Base-by-base conservation (phyloP, 495 filamentous ascomycete genomes). In the Podospora didyma region DNA sequence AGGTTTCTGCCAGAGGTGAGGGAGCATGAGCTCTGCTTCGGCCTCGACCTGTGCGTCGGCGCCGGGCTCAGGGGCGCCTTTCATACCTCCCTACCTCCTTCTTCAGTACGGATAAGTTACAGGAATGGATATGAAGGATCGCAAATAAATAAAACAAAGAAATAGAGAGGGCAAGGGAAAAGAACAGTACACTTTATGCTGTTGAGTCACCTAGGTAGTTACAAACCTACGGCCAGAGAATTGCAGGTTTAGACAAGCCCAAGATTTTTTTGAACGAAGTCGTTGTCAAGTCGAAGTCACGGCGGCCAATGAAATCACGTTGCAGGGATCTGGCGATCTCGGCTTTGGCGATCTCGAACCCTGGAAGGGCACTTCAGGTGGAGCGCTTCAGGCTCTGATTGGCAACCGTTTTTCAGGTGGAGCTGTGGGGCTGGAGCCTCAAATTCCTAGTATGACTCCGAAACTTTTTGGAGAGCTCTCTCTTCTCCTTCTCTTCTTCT, bases 1-100 rank as follows among this genome's bases (percentile, higher is more conserved):
- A 22, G 77, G 77, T 58, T 70, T 75, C 66, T 78, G 68, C 75
- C 77, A 78, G 42, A 76, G 53, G 35, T 72, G 75, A 14, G 75
- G 71, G 24, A 78, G 71, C 17, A 73, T 16, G 11, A 51, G 71
- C 16, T 74, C 26, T 2, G 19, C 28, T 17, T 37, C 28, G 5
- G 28, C 11, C 20, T 17, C 6, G 10, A 16, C 10, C 10, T 22
- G 14, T 23, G 39, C 5, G 9, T 14, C 12, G n/a, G n/a, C n/a
- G n/a, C n/a, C n/a, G n/a, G n/a, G n/a, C 12, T 16, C 39, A 5
- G 39, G 39, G 39, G 39, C 39, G 39, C 39, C 39, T 42, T 42
- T 42, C 39, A 42, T 42, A 17, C 12, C 39, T 14, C 10, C 34
- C 1, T n/a, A 47, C 45, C 12, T 19, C 54, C 58, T 57, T 65